Evolutionary conservation across 345 rosid species (phyloP), one percentile per base, ranked within the genome.

Genomic region (rapeseed (Brassica napus)): DNA sequence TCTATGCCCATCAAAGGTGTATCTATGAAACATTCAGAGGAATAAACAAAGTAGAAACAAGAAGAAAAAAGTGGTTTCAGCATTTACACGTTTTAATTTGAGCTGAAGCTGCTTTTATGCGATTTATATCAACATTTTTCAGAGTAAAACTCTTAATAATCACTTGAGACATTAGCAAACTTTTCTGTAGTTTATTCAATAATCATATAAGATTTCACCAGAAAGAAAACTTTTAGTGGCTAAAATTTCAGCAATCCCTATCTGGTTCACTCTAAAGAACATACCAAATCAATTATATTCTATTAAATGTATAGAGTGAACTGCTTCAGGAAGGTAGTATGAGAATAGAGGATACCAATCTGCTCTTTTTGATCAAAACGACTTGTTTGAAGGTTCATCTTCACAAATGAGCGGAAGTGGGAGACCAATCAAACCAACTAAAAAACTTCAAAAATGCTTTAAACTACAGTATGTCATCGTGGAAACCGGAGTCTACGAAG

Each of bases 11-110:
- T 54, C 21, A 52, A n/a, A n/a, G 8, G 57, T 52, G 5, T 52
- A 15, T 52, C 10, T 54, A 54, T 7, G 60, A 54, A 54, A 54
- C 23, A 54, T 16, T 6, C 5, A 37, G 52, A 64, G 71, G 54
- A 80, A 74, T 74, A 80, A 80, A 64, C 68, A 69, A 69, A 69
- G 76, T 30, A 62, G 79, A 37, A 55, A 62, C 26, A 4, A 32
- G 66, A 62, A 44, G 15, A 44, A 1, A 12, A 72, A 52, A 65
- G 42, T 7, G 55, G 75, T 61, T 47, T 59, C 55, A 34, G 18
- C 75, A n/a, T n/a, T 42, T 42, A n/a, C 57, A 74, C 69, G 6
- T 62, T 69, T 80, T 62, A 80, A 26, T 14, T 71, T 35, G 69
- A 30, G 57, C 26, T 15, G 57, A 67, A 47, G 57, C 73, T 57